Percentiles rank a stretch among this genome's conserved stretches.
phyloP scores from a whole-genome alignment of 768 basidiomycete genomes.

The Hericium coralloides region DNA sequence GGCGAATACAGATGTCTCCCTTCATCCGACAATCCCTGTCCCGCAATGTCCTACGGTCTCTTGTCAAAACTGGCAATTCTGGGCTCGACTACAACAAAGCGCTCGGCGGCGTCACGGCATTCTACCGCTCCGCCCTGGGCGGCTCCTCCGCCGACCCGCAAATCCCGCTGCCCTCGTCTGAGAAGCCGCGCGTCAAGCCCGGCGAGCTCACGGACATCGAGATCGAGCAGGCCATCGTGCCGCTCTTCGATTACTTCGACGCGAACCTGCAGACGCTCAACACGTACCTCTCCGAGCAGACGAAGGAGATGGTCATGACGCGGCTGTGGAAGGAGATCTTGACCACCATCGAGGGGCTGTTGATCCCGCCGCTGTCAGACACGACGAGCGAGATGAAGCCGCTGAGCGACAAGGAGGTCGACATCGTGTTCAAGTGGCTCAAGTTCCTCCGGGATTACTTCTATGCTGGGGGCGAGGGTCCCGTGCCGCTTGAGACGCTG shows the following conservation, averaged over 20 bases:
- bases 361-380: conserved; percentile 88
- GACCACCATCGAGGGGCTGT: conserved; percentile 72
- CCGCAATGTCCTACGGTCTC: conserved; percentile 60
- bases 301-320: conserved; percentile 88
- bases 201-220: conserved; percentile 87
- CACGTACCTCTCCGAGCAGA: conserved; percentile 72
- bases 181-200: conserved; percentile 70
- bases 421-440: conserved; percentile 98
- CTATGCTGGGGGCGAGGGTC: conserved; percentile 88
- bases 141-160: conserved; percentile 60
- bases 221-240: conserved; percentile 85
- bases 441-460: conserved; percentile 97
- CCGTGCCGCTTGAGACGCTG: conserved; percentile 73
- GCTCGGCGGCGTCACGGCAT: conserved; percentile 68
- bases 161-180: conserved; percentile 62
- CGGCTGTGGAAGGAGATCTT: conserved; percentile 96
- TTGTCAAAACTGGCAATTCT: conserved; percentile 52
- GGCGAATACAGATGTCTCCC: conserved; percentile 70
- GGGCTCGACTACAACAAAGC: conserved; percentile 87
- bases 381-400: conserved; percentile 84
- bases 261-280: conserved; percentile 87
- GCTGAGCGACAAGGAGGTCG: conserved; percentile 90
- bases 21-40: conserved; percentile 86
- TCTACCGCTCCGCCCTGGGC: conserved; percentile 74
- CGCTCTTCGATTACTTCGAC: conserved; percentile 95